Evolutionary conservation across 371 early-diverging fungal genomes (phyloP), one percentile per base, ranked within the genome.

Genomic region (Mortierella sp.): DNA sequence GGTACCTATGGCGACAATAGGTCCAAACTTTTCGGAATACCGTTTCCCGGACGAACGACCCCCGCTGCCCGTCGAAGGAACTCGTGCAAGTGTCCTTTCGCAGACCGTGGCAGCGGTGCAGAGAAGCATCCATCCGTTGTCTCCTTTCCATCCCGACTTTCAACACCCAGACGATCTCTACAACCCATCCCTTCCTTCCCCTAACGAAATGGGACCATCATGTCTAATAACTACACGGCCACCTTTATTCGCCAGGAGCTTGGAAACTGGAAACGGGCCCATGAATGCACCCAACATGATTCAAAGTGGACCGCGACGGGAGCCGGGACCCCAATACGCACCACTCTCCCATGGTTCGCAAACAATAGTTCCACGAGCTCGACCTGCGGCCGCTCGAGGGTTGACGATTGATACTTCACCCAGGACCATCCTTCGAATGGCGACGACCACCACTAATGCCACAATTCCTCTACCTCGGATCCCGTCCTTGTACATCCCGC

Each of bases 11-110:
- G 44, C 19, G 21, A 4, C 15, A 52, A 29, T n/a, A 14, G 7
- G 48, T 50, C 23, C 15, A 52, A 57, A 57, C 21, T 68, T 74
- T 57, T 45, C 61, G 45, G 64, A 60, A 46, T 72, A 72, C 16
- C 72, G 77, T 23, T 77, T 77, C 62, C 77, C 72, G 12, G 77
- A 72, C 25, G 77, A 72, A 19, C 62, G 55, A 12, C n/a, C 44
- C 1, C n/a, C 59, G 6, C 21, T 29, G 0, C 16, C 28, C 19
- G n/a, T 47, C 2, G 47, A 57, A 15, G 59, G 37, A 4, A 57
- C 5, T 6, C 2, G 6, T 21, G 0, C 47, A 0, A 46, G 18
- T 44, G 26, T 21, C 23, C 19, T 26, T 11, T 18, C 23, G 3
- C 45, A 43, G 28, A 23, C 45, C 12, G 7, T 56, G 7, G 47